These are phyloP conservation scores for Schizochytrium sp. DNA, from an alignment of 108 stramenopile species.

Conservation along the genomic window DNA sequence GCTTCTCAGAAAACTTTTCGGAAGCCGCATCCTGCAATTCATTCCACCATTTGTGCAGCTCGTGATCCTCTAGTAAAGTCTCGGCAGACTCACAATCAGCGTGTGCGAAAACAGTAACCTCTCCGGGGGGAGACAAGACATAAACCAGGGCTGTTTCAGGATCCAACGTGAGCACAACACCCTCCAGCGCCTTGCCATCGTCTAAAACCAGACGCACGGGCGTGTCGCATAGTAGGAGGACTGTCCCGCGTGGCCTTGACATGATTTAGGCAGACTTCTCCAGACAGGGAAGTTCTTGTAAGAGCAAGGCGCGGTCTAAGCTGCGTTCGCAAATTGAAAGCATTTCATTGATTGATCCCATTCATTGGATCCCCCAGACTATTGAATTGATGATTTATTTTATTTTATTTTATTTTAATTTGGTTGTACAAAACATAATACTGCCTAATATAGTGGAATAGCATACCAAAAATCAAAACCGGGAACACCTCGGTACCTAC, in stretches of 20 bases:
- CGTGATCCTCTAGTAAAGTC: not conserved
- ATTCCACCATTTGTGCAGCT: not conserved
- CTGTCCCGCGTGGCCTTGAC: not conserved
- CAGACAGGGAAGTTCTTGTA: not conserved
- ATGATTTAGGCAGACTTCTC: not conserved
- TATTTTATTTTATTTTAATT: too few species aligned
- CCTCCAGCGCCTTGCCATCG: conserved; percentile 13
- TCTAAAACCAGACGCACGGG: not conserved
- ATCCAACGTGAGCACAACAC: conserved; percentile 27
- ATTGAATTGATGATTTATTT: too few species aligned
- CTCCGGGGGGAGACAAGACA: not conserved
- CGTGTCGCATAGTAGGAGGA: not conserved
- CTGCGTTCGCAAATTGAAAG: too few species aligned
- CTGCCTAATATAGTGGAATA: too few species aligned
- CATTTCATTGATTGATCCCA: too few species aligned
- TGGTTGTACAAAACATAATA: too few species aligned
- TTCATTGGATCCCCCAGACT: too few species aligned
- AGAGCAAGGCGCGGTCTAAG: not conserved
- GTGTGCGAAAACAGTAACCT: not conserved
- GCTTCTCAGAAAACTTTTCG: not conserved
- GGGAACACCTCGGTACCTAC: too few species aligned
- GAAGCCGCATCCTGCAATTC: not conserved
- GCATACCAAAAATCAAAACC: too few species aligned
- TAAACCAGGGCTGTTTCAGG: conserved; percentile 14
- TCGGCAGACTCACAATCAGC: not conserved